Base-by-base conservation (phyloP, 129 eudicot genomes). In the Apium graveolens region DNA sequence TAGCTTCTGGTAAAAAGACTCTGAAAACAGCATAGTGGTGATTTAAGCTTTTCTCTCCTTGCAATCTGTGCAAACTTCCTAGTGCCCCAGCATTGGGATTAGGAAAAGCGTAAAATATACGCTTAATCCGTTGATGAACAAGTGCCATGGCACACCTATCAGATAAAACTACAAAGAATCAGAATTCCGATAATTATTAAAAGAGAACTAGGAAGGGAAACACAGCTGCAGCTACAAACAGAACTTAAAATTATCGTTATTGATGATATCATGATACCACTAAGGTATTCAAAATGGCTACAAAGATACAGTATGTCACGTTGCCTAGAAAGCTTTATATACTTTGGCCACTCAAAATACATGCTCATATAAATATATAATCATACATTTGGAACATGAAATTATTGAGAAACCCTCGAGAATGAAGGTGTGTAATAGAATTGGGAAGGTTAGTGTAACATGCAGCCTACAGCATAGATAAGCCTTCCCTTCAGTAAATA, bases 141-240 rank as follows among this genome's bases (percentile, higher is more conserved):
- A 95, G 93, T 38, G 98, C 98, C 98, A 95, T 91, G 11, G 98
- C 93, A 72, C 98, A 94, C 98, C 98, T 93, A 73, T n/a, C 76
- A 45, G 37, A 73, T 75, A 72, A 20, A 32, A 29, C 38, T 38
- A 20, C 6, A 80, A 68, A 46, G n/a, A 53, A 69, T 63, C 29
- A 77, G 39, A 60, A 66, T 11, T 66, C 11, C 9, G 7, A 66
- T 1, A 11, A 66, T 66, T 31, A 66, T 66, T 31, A 16, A 31
- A 14, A 32, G 72, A 66, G 24, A 66, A 41, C 2, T 1, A 1
- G 41, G 11, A 21, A 32, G 38, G 72, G 39, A 29, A 31, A 66
- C 9, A 31, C 38, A 32, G 39, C 41, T 14, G 38, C 41, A 31
- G 17, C 41, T 31, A 4, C 72, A 66, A 66, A 32, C 39, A 66